Base-by-base conservation (phyloP, 331 rosid genomes). In the Pyrus hybrid region DNA sequence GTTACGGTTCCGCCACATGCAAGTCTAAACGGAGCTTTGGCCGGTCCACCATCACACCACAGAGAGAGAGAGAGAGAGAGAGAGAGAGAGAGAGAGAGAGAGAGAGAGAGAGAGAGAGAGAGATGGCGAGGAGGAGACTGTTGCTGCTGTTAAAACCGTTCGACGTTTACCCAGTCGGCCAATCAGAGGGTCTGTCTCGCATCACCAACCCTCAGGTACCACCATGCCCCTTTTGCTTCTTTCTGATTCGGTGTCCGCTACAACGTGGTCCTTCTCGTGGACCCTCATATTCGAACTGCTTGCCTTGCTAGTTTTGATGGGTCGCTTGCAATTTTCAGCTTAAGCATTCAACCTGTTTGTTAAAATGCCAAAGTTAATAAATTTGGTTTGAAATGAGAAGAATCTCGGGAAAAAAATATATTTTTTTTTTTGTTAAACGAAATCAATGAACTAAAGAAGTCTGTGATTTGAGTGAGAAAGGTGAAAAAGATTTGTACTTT, bases 111-210 rank as follows among this genome's bases (percentile, higher is more conserved):
- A n/a, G 76, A 35, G 11, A 47, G 49, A 32, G 67, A 57, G 68
- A 33, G 43, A 92, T 90, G 96, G 81, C 85, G 58, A 77, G 60
- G 77, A 90, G 83, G 90, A 87, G 80, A 80, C 65, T 94, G 66
- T 37, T 92, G 74, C 68, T 92, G 77, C 78, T 92, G 64, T 78
- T 90, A 28, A 92, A 94, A 79, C 92, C 97, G 61, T 83, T 84
- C 54, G 84, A 66, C 53, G 76, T 57, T 10, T 86, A 84, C 77
- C 88, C 92, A 30, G 79, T 85, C 25, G 65, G 66, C 72, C 86
- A 75, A 43, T 74, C 80, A 5, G 80, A 81, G 22, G 64, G 71
- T n/a, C 77, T 76, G 75, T 77, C 88, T 65, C 84, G 83, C 79
- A 30, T 77, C 85, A 62, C 86, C 68, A 80, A 63, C 29, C 82